Base-by-base conservation (phyloP, 2,329 filamentous ascomycete species). In the Trichoderma semiorbis region DNA sequence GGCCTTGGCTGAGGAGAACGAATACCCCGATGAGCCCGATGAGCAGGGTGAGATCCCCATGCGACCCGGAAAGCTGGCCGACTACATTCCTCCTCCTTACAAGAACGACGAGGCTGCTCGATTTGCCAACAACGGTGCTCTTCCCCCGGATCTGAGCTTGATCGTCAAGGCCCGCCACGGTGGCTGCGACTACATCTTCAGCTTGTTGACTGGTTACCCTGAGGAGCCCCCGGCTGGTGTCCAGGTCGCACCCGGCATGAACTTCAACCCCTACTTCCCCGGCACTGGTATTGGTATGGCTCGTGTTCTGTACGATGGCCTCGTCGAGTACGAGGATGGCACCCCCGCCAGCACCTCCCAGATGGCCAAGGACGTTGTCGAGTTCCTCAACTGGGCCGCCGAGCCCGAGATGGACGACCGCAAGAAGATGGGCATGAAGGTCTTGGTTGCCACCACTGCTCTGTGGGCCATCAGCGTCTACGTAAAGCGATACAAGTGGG, bases 221-320 rank as follows among this genome's bases (percentile, higher is more conserved):
- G 96, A 99, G 77, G 96, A 99, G 85, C 89, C 94, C 73, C 96
- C 96, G 69, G 93, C 96, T 66, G 96, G 96, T 81, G 94, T 93
- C 74, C 86, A 89, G 78, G 92, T 99, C 73, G 91, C 91, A 78
- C 90, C 91, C 74, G 96, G 96, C 80, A 91, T 99, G 85, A 98
- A 98, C 91, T 99, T 99, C 91, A 99, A 99, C 90, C 96, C 96
- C 73, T 99, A 98, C 89, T 99, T 99, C 91, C 96, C 96, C 72
- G 96, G 96, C 81, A 98, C 96, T 78, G 95, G 95, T 82, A 99
- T 99, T 83, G 96, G 93, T 79, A 99, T 99, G 96, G 95, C 92
- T 78, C 95, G 96, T 90, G 96, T 98, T 74, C 90, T 99, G 73
- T 99, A 97, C 85, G 96, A 99, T 78, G 96, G 94, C 75, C 87